Evolutionary conservation across 1,139 yeast genomes (phyloP), one percentile per base, ranked within the genome.

Genomic region (Starmera stellimalicola): DNA sequence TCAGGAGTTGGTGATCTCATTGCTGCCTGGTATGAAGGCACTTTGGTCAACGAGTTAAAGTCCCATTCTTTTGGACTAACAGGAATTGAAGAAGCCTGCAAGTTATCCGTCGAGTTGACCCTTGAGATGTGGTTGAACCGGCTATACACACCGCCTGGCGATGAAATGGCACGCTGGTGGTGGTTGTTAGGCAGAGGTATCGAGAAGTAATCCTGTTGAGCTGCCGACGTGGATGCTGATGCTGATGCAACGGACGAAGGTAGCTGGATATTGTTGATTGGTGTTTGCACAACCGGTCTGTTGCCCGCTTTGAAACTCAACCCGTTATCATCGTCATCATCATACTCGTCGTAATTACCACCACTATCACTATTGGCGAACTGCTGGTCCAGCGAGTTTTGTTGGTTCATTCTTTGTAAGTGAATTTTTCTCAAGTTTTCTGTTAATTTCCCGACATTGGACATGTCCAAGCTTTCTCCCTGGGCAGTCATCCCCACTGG

Each of bases 11-110:
- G 70, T 2, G 70, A 55, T 44, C 65, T 67, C 52, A 78, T 60
- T 0, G 97, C 96, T 30, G 84, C 78, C 8, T 70, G 69, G 55
- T 88, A 88, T 0, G 94, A 75, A 0, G 97, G 97, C 4, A 87
- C 94, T 37, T 73, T 61, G 12, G 79, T 74, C 43, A 87, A 52
- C 3, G 61, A 56, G 6, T 58, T 56, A 5, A 68, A 47, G 39
- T 70, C 68, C 58, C 73, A 59, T 12, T 60, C 65, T 16, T 51
- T 48, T 24, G 28, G 34, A 18, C 32, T 20, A n/a, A 25, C 15
- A 14, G 15, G 19, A 3, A n/a, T 5, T 11, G 31, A 27, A 16
- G 29, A n/a, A 17, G 34, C 37, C 2, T 38, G 31, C 14, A 38
- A 30, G 20, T 36, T 35, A 25, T 26, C 43, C 18, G 38, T 44